Conservation (phyloP, 1,139 yeast genomes). For the Hyphopichia fennica region DNA sequence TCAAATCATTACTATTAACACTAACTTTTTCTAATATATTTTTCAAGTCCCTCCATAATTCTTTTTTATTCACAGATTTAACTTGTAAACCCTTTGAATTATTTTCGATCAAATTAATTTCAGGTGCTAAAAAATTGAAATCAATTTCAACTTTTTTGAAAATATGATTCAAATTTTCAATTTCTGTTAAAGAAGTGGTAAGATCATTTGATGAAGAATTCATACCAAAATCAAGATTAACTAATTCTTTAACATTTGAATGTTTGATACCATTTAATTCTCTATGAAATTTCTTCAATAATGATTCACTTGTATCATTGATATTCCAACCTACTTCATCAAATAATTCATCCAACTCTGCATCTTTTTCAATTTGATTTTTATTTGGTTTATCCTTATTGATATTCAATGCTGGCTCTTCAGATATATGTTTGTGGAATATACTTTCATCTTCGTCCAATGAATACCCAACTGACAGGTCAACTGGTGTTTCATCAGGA, state of each 20-base stretch:
- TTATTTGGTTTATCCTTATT: slow-evolving; percentile 12
- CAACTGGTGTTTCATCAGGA: neutral
- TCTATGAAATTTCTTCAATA: slow-evolving; percentile 56
- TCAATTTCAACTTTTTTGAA: slow-evolving; percentile 47
- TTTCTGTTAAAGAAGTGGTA: slow-evolving; percentile 53
- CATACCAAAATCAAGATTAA: slow-evolving; percentile 41
- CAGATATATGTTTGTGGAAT: slow-evolving; percentile 2
- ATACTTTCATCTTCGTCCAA: slow-evolving; percentile 12
- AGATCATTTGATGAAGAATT: slow-evolving; percentile 36
- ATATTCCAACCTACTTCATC: slow-evolving; percentile 76
- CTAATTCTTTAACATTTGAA: slow-evolving; percentile 37
- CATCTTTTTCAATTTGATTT: slow-evolving; percentile 33
- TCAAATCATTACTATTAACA: slow-evolving; percentile 57
- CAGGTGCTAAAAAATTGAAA: slow-evolving; percentile 53
- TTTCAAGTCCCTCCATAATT: slow-evolving; percentile 66
- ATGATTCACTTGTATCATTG: slow-evolving; percentile 56
- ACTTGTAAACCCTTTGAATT: slow-evolving; percentile 85
- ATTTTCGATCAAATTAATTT: slow-evolving; percentile 68
- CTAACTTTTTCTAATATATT: slow-evolving; percentile 70
- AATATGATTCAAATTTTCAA: slow-evolving; percentile 59
- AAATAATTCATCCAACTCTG: slow-evolving; percentile 63
- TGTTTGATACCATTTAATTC: slow-evolving; percentile 45
- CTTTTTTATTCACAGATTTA: slow-evolving; percentile 76
- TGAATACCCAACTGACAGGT: slow-evolving; percentile 6
- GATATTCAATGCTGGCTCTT: slow-evolving; percentile 21